These are phyloP conservation scores for Lipomyces yamadae DNA, from an alignment of 805 yeast species.

Conservation along the genomic window DNA sequence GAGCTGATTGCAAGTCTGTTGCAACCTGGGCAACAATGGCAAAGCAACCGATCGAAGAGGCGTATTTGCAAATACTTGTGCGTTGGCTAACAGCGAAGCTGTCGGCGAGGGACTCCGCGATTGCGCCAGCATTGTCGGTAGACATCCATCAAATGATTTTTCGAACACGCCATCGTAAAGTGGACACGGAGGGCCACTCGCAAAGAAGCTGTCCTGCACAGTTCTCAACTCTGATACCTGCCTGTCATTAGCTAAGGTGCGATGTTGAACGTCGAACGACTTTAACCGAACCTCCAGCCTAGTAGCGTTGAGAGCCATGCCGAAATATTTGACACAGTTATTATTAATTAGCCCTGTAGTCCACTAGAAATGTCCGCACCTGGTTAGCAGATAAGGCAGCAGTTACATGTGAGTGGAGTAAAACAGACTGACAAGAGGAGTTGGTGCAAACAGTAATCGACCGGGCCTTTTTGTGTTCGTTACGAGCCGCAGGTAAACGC, in stretches of 20 bases:
- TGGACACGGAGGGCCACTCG: background rate
- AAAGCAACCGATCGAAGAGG: background rate
- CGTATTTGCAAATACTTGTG: background rate
- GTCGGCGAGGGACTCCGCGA: background rate
- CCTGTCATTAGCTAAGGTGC: background rate
- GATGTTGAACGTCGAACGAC: background rate
- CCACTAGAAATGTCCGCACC: background rate
- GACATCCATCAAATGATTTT: constrained; percentile 7
- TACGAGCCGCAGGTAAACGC: too few species aligned
- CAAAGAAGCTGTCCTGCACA: background rate
- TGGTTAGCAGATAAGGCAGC: background rate
- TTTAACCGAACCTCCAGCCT: background rate
- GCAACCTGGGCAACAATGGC: background rate
- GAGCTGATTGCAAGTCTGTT: background rate
- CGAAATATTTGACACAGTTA: background rate
- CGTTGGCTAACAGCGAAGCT: background rate
- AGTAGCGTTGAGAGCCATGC: background rate
- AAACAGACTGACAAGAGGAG: background rate
- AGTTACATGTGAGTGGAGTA: background rate
- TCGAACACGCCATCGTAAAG: constrained; percentile 8
- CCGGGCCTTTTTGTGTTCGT: background rate
- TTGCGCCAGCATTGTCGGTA: background rate
- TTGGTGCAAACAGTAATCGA: too few species aligned
- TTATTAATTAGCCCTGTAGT: background rate
- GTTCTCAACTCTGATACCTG: background rate